Base-by-base conservation (phyloP, 176 grass and related monocot genomes). In the Hyparrhenia diplandra region DNA sequence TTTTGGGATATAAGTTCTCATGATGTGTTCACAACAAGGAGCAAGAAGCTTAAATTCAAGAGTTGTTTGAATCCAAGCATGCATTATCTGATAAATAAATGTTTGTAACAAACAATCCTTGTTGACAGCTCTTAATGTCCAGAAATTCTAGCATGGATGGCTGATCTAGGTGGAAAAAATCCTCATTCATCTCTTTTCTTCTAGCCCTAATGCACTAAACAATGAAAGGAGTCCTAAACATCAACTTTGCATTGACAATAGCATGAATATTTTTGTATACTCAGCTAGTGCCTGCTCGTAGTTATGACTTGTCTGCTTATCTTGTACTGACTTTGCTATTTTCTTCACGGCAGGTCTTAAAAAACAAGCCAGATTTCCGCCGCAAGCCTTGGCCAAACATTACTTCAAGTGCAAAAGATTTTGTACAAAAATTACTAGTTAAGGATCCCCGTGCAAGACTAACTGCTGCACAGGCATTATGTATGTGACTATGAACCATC, bases 401-500 rank as follows among this genome's bases (percentile, higher is more conserved):
- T 81, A 98, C 87, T 61, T 60, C 89, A 28, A 81, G 90, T 94
- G 95, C 95, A 71, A 94, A 94, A 90, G 95, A 98, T 91, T 98
- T 98, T 89, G 90, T 94, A 85, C 88, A 94, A 23, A 97, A 92
- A 82, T 90, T 97, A 87, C 83, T 97, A 68, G 90, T 97, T 74
- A 97, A 97, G 88, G 92, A 97, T 89, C 92, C 95, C 73, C 89
- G 88, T 62, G 86, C 90, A 78, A 97, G 95, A 91, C 52, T 97
- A 80, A 97, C 92, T 74, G 92, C 92, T 85, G 95, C 95, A 78
- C 95, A 97, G 69, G 95, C 95, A 37, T 88, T 98, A 83, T 98
- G 95, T 98, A 98, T 88, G 89, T 75, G 47, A 75, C 61, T 90
- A 90, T 88, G 81, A 61, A 14, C 42, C 30, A 80, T 73, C n/a